These are phyloP conservation scores for Aspergillus transmontanensis DNA, from an alignment of 2,329 filamentous ascomycete species.

Conservation along the genomic window DNA sequence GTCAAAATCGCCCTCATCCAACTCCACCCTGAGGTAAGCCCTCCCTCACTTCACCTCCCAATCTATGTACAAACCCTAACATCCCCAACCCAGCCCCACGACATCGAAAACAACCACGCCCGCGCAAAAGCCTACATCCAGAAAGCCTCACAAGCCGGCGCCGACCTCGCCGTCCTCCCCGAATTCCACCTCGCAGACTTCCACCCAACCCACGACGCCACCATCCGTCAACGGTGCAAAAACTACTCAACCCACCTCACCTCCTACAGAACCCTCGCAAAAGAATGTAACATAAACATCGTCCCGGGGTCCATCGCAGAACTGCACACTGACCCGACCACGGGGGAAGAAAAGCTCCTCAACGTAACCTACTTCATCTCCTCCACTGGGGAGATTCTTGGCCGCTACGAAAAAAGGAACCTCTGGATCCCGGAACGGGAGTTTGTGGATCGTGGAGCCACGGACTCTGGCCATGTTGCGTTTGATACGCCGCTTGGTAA, in stretches of 20 bases:
- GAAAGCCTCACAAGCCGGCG: conserved; percentile 48
- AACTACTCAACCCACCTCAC: conserved; percentile 16
- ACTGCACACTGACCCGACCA: background rate
- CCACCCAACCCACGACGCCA: conserved; percentile 53
- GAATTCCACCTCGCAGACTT: conserved; percentile 56
- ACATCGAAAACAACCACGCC: background rate
- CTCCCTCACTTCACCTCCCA: too few relatives aligned
- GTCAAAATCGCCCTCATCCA: conserved; percentile 1
- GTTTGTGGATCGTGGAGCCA: conserved; percentile 55
- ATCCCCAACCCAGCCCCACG: background rate
- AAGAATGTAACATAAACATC: background rate
- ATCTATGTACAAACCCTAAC: background rate
- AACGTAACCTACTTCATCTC: conserved; percentile 50
- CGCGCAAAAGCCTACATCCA: conserved; percentile 42
- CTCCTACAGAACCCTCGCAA: background rate
- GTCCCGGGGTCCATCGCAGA: background rate
- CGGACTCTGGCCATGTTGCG: conserved; percentile 51
- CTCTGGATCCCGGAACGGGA: conserved; percentile 71
- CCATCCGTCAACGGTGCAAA: conserved; percentile 28
- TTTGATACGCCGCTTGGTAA: conserved; percentile 56
- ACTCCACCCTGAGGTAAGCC: background rate
- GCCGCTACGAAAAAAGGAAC: conserved; percentile 65
- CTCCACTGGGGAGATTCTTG: conserved; percentile 51
- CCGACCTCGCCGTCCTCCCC: conserved; percentile 60
- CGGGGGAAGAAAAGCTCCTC: background rate